phyloP scores from a whole-genome alignment of 352 stramenopile species.

The Phytophthora pseudosyringae region DNA sequence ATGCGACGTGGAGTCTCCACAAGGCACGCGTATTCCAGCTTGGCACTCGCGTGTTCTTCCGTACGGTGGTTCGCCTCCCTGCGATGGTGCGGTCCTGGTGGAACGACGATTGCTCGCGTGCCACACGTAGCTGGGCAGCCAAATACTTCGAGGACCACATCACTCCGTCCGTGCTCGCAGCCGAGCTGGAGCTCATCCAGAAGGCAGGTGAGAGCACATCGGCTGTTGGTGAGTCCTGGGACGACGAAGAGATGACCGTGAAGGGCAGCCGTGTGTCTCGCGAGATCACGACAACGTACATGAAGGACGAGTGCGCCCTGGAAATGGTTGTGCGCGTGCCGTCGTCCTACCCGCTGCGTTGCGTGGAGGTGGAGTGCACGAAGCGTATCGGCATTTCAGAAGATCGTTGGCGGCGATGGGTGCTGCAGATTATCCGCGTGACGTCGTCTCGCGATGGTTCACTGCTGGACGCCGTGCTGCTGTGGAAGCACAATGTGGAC shows the following conservation, averaged over 20 bases:
- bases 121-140: constrained; percentile 78
- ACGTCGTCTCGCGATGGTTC: constrained; percentile 90
- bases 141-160: constrained; percentile 92
- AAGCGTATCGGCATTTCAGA: constrained; percentile 91
- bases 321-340: constrained; percentile 92
- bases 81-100: constrained; percentile 91
- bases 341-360: constrained; percentile 88
- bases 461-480: constrained; percentile 89
- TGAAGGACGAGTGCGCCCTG: constrained; percentile 93
- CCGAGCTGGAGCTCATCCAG: constrained; percentile 82
- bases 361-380: constrained; percentile 92
- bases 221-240: constrained; percentile 49
- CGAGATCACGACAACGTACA: constrained; percentile 91
- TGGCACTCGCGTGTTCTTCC: constrained; percentile 78
- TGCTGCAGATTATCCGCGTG: constrained; percentile 93
- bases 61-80: constrained; percentile 80
- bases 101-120: constrained; percentile 89
- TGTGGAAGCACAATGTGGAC: constrained; percentile 94
- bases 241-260: constrained; percentile 86
- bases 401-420: constrained; percentile 92
- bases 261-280: constrained; percentile 87
- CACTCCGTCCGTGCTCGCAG: constrained; percentile 77
- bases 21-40: constrained; percentile 58
- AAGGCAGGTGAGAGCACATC: constrained; percentile 51
- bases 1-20: constrained; percentile 42